Conservation (phyloP, 306 rosid species). For the Fragaria vesca region DNA sequence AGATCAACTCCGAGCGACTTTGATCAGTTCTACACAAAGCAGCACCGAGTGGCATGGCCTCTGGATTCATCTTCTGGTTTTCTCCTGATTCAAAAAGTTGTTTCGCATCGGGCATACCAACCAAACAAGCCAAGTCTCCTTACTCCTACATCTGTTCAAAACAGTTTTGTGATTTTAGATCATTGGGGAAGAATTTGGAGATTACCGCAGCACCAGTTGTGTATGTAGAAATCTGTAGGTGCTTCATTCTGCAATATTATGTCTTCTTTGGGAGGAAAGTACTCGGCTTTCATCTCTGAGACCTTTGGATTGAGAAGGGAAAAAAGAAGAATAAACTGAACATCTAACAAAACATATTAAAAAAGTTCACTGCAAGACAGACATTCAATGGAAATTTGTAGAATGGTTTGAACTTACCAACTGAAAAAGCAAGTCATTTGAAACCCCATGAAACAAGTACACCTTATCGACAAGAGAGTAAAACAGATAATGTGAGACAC, state of each 20-base stretch:
- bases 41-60: too few species aligned
- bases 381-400: not conserved
- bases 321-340: conserved; percentile 16
- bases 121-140: too few species aligned
- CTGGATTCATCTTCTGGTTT: too few species aligned
- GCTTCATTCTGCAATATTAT: conserved; percentile 94
- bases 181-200: too few species aligned
- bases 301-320: conserved; percentile 43
- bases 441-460: conserved; percentile 84
- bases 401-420: conserved; percentile 52
- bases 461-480: conserved; percentile 69
- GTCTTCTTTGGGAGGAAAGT: conserved; percentile 96
- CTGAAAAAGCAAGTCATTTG: conserved; percentile 84
- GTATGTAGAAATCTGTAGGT: conserved; percentile 88
- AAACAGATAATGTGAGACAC: conserved; percentile 86
- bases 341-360: not conserved
- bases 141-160: too few species aligned
- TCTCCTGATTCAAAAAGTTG: too few species aligned
- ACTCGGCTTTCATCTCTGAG: conserved; percentile 97
- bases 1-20: too few species aligned
- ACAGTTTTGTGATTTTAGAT: too few species aligned
- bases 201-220: conserved; percentile 90
- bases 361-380: conserved; percentile 16
- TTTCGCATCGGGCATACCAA: too few species aligned
- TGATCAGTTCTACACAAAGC: too few species aligned